phyloP scores from a whole-genome alignment of 2,329 filamentous ascomycete species.

The Periconia sp. region DNA sequence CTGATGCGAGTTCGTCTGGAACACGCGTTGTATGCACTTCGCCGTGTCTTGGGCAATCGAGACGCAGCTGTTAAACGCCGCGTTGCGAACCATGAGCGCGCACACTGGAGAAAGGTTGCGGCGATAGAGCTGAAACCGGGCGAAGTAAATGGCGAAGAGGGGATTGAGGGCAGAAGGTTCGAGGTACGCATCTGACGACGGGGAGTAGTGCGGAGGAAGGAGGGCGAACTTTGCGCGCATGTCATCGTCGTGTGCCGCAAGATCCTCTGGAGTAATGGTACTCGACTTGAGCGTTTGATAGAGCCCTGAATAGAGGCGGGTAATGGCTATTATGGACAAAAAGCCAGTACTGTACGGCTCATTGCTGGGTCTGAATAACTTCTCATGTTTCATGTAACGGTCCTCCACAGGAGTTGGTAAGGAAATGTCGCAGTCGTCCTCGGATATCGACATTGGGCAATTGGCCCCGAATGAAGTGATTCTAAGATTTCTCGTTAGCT shows the following conservation, averaged over 20 bases:
- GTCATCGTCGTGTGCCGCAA: constrained; percentile 79
- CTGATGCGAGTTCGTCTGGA: constrained; percentile 44
- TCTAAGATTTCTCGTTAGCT: constrained; percentile 46
- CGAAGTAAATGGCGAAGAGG: constrained; percentile 76
- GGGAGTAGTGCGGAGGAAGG: constrained; percentile 75
- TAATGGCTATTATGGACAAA: constrained; percentile 77
- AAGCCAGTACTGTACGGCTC: constrained; percentile 65
- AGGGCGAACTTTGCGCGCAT: constrained; percentile 73
- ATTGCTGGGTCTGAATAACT: constrained; percentile 43
- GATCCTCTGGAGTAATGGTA: constrained; percentile 63
- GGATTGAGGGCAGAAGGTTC: constrained; percentile 75
- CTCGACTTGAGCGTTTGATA: constrained; percentile 68
- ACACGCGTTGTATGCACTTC: constrained; percentile 68
- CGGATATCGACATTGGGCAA: constrained; percentile 78
- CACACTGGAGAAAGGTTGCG: constrained; percentile 81
- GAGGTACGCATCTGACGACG: constrained; percentile 65
- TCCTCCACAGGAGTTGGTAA: constrained; percentile 82
- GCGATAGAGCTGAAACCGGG: constrained; percentile 81
- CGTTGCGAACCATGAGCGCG: constrained; percentile 63
- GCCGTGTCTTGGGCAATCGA: constrained; percentile 77
- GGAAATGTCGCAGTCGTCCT: constrained; percentile 82
- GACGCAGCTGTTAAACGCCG: constrained; percentile 77
- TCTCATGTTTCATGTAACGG: constrained; percentile 65
- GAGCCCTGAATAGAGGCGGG: constrained; percentile 74
- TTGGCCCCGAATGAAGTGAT: constrained; percentile 78